Conservation (phyloP, 441 rosid species). For the Croton setiger region DNA sequence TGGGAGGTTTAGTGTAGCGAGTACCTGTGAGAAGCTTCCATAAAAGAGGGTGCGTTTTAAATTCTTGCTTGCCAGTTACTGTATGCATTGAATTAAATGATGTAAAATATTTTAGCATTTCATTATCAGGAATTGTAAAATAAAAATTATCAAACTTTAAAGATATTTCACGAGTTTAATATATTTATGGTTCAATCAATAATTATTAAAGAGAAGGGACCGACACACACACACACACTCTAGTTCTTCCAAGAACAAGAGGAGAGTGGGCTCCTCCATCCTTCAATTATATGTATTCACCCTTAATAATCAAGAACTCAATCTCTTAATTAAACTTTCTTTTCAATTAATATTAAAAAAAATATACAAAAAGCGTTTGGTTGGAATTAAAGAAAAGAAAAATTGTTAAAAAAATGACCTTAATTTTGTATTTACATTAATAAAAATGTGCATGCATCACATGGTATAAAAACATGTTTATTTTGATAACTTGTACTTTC, state of each 20-base stretch:
- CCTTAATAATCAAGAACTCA: background rate
- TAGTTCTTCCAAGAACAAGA: too few species aligned
- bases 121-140: background rate
- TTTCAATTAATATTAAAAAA: too few species aligned
- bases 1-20: too few species aligned
- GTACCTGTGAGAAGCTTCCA: background rate
- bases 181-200: too few species aligned
- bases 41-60: background rate
- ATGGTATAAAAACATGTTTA: background rate
- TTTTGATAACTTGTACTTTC: background rate
- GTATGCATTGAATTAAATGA: background rate
- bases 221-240: background rate
- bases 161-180: too few species aligned
- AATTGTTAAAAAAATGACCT: too few species aligned
- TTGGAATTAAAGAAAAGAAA: too few species aligned
- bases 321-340: background rate
- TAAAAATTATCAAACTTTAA: too few species aligned
- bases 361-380: too few species aligned
- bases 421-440: background rate
- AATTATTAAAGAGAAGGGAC: background rate
- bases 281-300: background rate
- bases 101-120: background rate
- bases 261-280: background rate
- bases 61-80: conserved; percentile 23
- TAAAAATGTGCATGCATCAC: background rate